Base-by-base conservation (phyloP, 768 basidiomycete species). In the Neoboletus brunneissimus region DNA sequence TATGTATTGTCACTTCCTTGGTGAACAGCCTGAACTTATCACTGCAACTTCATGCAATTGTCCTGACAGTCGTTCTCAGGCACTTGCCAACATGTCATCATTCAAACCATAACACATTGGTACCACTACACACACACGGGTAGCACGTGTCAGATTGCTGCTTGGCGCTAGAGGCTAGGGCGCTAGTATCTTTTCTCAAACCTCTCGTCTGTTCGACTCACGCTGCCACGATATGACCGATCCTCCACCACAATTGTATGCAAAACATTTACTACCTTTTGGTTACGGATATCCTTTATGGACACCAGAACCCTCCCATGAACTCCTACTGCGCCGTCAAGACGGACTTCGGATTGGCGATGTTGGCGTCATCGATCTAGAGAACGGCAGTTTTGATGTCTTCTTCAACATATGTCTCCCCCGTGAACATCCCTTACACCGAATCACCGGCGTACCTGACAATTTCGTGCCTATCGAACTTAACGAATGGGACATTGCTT, bases 341-440 rank as follows among this genome's bases (percentile, higher is more conserved):
- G 50, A 61, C 10, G 73, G 73, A 8, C 62, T 71, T 20, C 64
- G 53, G 38, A 71, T 75, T 29, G 73, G 75, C 4, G 74, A 76
- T 54, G 68, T 76, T 5, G 72, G 72, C 8, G 61, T 74, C 32
- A 42, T 76, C 20, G 66, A 42, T 40, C n/a, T 64, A 6, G 62
- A 61, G 15, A 61, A 64, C 32, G 75, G 74, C 29, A 62, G 60
- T 10, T 77, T 77, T 37, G 66, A 69, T 42, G 72, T 72, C 52
- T 65, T 75, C 3, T 76, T 76, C 62, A 76, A 74, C 44, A 67
- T 76, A 12, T 69, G 66, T 35, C 60, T 72, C 0, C 64, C 72
- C 40, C 69, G 65, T 9, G 64, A 73, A 15, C 72, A 77, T 44
- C 48, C 63, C 2, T 54, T 53, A 5, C 51, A 59, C 9, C 50